Evolutionary conservation across 495 filamentous ascomycete species (phyloP).

Genomic region (Corynascus novoguineensis): DNA sequence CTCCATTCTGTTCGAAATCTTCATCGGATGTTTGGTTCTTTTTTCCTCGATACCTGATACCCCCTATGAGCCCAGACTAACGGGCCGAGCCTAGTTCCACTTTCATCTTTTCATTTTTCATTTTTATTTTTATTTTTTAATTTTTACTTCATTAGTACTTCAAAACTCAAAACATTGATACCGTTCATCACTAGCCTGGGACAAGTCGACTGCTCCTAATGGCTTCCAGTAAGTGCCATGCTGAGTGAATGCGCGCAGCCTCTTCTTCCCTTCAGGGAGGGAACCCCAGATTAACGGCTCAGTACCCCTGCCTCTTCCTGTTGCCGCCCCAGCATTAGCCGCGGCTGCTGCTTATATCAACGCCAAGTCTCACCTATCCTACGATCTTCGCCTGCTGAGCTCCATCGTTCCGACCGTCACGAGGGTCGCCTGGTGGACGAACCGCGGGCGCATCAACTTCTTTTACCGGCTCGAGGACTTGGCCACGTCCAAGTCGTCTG

Average conservation of each 20-base stretch:
- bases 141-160: neutral
- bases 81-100: neutral
- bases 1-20: neutral
- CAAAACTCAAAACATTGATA: neutral
- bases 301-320: constrained; percentile 40
- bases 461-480: constrained; percentile 76
- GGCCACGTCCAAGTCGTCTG: constrained; percentile 54
- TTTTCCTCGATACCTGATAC: neutral
- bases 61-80: neutral
- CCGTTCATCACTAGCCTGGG: neutral
- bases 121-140: neutral
- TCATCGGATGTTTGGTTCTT: neutral
- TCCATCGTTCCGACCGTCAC: constrained; percentile 42
- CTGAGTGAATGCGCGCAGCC: neutral
- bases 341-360: constrained; percentile 76
- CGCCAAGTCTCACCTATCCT: constrained; percentile 59
- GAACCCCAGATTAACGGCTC: neutral
- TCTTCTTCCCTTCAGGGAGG: neutral
- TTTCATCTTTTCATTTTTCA: neutral
- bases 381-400: constrained; percentile 57
- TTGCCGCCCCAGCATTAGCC: constrained; percentile 60
- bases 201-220: neutral
- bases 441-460: constrained; percentile 57
- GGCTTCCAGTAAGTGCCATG: constrained; percentile 2
- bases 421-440: constrained; percentile 40